Evolutionary conservation across 345 rosid species (phyloP).

Genomic region (Cardamine occulta): DNA sequence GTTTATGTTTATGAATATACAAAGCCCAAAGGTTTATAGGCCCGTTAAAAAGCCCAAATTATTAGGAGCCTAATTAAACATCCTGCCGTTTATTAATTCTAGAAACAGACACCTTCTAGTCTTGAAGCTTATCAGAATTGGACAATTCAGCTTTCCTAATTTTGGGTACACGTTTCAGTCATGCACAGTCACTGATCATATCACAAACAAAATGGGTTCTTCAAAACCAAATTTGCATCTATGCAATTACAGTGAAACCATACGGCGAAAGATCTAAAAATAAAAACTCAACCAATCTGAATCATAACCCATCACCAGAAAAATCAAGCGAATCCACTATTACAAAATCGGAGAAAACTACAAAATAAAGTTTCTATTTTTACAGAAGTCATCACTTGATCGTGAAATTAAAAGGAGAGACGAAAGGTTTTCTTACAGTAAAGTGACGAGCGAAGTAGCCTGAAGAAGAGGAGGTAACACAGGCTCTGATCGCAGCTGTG

Average conservation of each 20-base stretch:
- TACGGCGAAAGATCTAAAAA: slow-evolving; percentile 8
- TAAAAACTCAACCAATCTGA: neutral
- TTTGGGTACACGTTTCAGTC: slow-evolving; percentile 29
- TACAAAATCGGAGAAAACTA: neutral
- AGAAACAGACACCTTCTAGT: slow-evolving; percentile 28
- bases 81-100: neutral
- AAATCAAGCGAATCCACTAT: slow-evolving; percentile 4
- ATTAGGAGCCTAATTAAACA: neutral
- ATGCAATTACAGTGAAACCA: neutral
- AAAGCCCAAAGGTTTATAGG: slow-evolving; percentile 12
- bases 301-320: neutral
- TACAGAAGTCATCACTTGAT: neutral
- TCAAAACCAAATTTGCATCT: neutral
- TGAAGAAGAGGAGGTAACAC: slow-evolving; percentile 47
- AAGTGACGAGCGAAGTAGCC: slow-evolving; percentile 51
- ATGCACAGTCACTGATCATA: slow-evolving; percentile 22
- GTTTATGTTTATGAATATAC: neutral
- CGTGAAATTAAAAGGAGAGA: neutral
- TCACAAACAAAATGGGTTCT: neutral
- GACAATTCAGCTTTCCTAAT: slow-evolving; percentile 5
- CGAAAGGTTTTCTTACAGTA: slow-evolving; percentile 54
- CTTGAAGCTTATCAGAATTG: neutral
- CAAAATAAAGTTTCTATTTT: neutral
- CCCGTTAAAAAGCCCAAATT: slow-evolving; percentile 18
- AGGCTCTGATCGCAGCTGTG: slow-evolving; percentile 56